Evolutionary conservation across 495 filamentous ascomycete genomes (phyloP).

Genomic region (Annulohypoxylon stygium): DNA sequence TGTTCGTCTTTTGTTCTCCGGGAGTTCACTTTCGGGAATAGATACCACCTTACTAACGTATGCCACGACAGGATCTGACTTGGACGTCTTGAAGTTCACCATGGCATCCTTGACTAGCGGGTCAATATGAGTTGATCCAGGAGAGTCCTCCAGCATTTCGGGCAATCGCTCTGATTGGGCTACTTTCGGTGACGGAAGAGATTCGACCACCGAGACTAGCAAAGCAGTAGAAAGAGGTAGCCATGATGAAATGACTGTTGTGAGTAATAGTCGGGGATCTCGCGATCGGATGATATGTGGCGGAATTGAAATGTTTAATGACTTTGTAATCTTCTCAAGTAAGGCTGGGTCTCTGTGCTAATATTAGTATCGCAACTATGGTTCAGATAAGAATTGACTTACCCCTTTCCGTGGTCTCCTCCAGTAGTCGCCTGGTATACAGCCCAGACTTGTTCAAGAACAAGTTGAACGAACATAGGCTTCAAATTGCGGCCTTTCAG

Average conservation of each 20-base stretch:
- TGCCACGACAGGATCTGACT: conserved; percentile 84
- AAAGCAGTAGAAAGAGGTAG: conserved; percentile 92
- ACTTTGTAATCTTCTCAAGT: conserved; percentile 95
- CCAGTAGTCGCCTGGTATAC: conserved; percentile 93
- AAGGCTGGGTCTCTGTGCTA: conserved; percentile 76
- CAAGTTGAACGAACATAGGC: conserved; percentile 97
- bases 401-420: conserved; percentile 85
- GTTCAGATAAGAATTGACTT: conserved; percentile 46
- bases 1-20: conserved; percentile 78
- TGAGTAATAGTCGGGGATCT: conserved; percentile 86
- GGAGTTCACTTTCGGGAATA: conserved; percentile 89
- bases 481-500: conserved; percentile 91
- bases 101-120: conserved; percentile 79
- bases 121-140: conserved; percentile 78
- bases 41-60: conserved; percentile 99
- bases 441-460: conserved; percentile 96
- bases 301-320: conserved; percentile 83
- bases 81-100: conserved; percentile 76
- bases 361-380: conserved; percentile 51
- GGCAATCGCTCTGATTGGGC: conserved; percentile 88
- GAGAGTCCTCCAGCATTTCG: conserved; percentile 81
- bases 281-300: conserved; percentile 85
- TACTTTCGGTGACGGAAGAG: conserved; percentile 85
- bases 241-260: conserved; percentile 88
- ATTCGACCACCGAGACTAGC: conserved; percentile 92